Conservation (phyloP, 495 filamentous ascomycete species). For the Aspergillus hancockii region DNA sequence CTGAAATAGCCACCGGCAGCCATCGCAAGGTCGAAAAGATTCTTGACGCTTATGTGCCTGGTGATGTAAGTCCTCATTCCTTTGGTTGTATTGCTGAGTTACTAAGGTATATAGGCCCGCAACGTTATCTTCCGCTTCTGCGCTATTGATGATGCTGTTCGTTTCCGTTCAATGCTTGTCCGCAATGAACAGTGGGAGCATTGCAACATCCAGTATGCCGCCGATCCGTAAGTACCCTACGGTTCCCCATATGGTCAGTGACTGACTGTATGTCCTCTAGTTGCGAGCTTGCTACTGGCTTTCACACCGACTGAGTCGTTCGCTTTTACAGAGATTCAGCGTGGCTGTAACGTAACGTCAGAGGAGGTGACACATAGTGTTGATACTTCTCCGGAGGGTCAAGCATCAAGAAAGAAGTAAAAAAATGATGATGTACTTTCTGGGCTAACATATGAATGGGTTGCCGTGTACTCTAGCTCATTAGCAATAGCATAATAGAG, state of each 20-base stretch:
- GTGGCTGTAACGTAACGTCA: not conserved
- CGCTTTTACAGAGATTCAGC: too few species aligned
- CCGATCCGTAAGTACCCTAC: conserved; percentile 44
- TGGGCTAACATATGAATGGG: not conserved
- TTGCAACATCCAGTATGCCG: conserved; percentile 38
- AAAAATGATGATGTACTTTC: not conserved
- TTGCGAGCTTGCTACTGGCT: conserved; percentile 35
- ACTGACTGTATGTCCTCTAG: conserved; percentile 18
- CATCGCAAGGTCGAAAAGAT: conserved; percentile 41
- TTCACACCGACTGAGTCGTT: conserved; percentile 28
- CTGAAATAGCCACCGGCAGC: conserved; percentile 29
- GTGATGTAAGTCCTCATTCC: conserved; percentile 30
- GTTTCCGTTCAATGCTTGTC: conserved; percentile 35
- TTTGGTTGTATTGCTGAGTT: not conserved
- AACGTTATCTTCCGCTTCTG: conserved; percentile 44
- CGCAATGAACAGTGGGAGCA: conserved; percentile 45
- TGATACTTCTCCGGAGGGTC: not conserved
- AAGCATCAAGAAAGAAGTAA: not conserved
- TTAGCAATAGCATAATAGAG: not conserved
- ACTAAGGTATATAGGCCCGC: conserved; percentile 25
- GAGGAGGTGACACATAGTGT: not conserved
- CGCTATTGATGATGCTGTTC: conserved; percentile 41
- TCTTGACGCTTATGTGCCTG: conserved; percentile 28
- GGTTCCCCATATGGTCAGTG: not conserved
- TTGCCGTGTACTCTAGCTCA: not conserved